Percentiles rank a stretch among this genome's conserved stretches.
These are phyloP conservation scores for Dovyalis caffra DNA, from an alignment of 345 rosid genomes.

Conservation along the genomic window DNA sequence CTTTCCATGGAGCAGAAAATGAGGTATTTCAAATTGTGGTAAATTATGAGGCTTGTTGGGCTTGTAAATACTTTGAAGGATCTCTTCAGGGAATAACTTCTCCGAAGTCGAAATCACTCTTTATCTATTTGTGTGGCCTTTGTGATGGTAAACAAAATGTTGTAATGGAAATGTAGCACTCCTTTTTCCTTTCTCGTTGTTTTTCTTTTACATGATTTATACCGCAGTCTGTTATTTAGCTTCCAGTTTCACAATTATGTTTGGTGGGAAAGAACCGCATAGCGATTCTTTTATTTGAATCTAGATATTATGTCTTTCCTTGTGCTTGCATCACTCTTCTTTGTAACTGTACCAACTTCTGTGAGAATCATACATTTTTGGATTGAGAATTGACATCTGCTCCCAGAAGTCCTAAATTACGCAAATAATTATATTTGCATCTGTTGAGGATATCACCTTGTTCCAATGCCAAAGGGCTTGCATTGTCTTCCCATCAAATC, in stretches of 20 bases:
- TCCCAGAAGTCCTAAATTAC: too few relatives aligned
- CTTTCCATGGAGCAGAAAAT: slow-evolving; percentile 64
- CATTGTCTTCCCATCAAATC: too few relatives aligned
- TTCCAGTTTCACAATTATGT: slow-evolving; percentile 4
- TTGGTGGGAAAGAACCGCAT: slow-evolving; percentile 4
- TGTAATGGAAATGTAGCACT: slow-evolving; percentile 1
- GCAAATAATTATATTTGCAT: too few relatives aligned
- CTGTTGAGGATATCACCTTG: too few relatives aligned
- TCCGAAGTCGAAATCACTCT: slow-evolving; percentile 13
- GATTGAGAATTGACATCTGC: too few relatives aligned
- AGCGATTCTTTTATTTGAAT: slow-evolving; percentile 27
- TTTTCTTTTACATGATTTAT: not conserved
- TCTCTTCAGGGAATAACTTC: slow-evolving; percentile 22
- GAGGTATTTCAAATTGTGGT: slow-evolving; percentile 22
- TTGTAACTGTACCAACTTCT: too few relatives aligned
- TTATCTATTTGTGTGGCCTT: slow-evolving; percentile 19
- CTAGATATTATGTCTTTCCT: not conserved
- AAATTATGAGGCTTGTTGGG: slow-evolving; percentile 9
- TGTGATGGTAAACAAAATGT: slow-evolving; percentile 13
- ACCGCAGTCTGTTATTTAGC: not conserved
- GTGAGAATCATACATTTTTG: too few relatives aligned
- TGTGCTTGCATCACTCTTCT: not conserved
- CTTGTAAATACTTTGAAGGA: slow-evolving; percentile 36
- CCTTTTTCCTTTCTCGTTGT: not conserved
- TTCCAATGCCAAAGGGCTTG: too few relatives aligned